Evolutionary conservation across 2,329 filamentous ascomycete species (phyloP).

Genomic region (Penicillium occitanis): DNA sequence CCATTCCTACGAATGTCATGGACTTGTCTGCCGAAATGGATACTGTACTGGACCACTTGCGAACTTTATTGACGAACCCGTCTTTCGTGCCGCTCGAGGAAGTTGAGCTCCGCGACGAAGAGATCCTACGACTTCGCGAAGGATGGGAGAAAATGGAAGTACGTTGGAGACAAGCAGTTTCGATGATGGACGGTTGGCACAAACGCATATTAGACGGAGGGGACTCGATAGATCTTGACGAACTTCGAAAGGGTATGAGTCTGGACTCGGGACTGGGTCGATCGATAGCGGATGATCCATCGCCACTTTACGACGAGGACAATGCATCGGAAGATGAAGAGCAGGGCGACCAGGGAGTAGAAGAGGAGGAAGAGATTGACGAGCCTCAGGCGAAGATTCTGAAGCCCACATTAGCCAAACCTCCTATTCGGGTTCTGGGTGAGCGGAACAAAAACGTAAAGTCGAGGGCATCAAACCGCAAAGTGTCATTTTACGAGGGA

Average conservation of each 20-base stretch:
- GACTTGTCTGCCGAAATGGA: slow-evolving; percentile 72
- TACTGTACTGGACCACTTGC: slow-evolving; percentile 74
- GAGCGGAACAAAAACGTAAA: slow-evolving; percentile 40
- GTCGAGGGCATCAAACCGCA: slow-evolving; percentile 34
- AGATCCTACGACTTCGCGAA: slow-evolving; percentile 77
- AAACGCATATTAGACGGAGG: slow-evolving; percentile 63
- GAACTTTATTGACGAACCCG: slow-evolving; percentile 84
- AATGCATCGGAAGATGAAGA: slow-evolving; percentile 29
- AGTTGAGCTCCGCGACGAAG: slow-evolving; percentile 86
- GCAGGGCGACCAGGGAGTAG: slow-evolving; percentile 27
- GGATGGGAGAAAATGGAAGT: slow-evolving; percentile 94
- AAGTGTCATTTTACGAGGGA: slow-evolving; percentile 41
- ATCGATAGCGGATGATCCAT: slow-evolving; percentile 29
- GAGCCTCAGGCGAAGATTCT: slow-evolving; percentile 21
- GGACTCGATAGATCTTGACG: slow-evolving; percentile 43
- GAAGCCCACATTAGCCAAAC: slow-evolving; percentile 20
- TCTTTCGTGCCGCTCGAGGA: slow-evolving; percentile 96
- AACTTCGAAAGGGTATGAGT: slow-evolving; percentile 45
- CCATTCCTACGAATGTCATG: slow-evolving; percentile 63
- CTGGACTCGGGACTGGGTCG: slow-evolving; percentile 39
- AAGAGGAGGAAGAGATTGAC: slow-evolving; percentile 22
- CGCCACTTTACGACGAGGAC: slow-evolving; percentile 36
- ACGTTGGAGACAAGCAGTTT: slow-evolving; percentile 84
- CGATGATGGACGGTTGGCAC: slow-evolving; percentile 90
- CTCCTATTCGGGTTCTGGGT: slow-evolving; percentile 34